Base-by-base conservation (phyloP, 2,329 filamentous ascomycete genomes). In the Fusarium pseudocircinatum region DNA sequence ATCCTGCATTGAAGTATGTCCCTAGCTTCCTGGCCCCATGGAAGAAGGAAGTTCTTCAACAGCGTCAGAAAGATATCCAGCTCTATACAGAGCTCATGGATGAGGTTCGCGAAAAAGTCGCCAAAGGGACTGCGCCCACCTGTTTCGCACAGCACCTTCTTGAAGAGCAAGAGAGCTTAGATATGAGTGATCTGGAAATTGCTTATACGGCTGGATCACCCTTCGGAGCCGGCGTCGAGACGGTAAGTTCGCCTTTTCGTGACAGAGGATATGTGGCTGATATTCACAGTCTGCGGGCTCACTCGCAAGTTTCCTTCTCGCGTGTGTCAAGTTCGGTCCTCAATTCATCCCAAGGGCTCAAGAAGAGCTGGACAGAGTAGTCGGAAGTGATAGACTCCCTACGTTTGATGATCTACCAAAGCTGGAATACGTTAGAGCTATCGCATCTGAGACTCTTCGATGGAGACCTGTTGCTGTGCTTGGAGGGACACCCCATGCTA, bases 291-390 rank as follows among this genome's bases (percentile, higher is more conserved):
- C 72, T 64, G 88, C 71, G 76, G 88, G 62, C 66, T 89, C 79
- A 65, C 84, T 79, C 68, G 86, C 67, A 0, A 89, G 82, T n/a
- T 84, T 89, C 74, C 81, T 87, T 26, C 81, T 90, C 0, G 87
- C 87, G 0, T 89, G 89, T 77, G 83, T 82, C 22, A 80, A 87
- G n/a, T 86, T 85, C 37, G 86, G 84, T 4, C 85, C 85, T 0
- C 83, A 85, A 13, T 85, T 87, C 8, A 86, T 89, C 11, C 82
- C 82, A 2, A 77, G 85, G 74, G 73, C 75, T 0, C 85, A 81
- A 14, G 79, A 79, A 22, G 83, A 85, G 50, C 78, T 85, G 0
- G 83, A 85, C 40, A 67, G 78, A 7, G 80, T 84, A 0, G 78
- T 84, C 0, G 83, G 86, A 3, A 60, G 62, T 0, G 78, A 82